Conservation (phyloP, 192 early-diverging fungal species). For the Coemansia sp. region DNA sequence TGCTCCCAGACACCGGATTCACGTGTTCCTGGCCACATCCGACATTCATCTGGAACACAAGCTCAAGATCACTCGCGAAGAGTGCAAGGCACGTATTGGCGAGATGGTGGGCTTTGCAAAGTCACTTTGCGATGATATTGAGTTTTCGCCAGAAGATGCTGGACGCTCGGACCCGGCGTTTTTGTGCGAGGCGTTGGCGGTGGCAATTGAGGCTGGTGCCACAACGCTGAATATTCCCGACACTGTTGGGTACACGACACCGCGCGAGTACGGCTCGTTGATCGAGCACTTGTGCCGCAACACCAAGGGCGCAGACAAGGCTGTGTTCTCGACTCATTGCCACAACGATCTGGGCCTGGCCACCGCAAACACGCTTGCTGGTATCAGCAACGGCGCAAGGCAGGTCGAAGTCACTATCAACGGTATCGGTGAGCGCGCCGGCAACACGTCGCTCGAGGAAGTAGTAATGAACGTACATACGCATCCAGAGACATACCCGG, state of each 20-base stretch:
- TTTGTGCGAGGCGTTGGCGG: constrained; percentile 75
- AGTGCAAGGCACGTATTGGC: constrained; percentile 80
- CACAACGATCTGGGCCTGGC: constrained; percentile 97
- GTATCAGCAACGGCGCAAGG: constrained; percentile 85
- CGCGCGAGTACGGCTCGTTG: constrained; percentile 83
- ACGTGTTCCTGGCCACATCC: constrained; percentile 94
- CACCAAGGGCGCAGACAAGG: constrained; percentile 68
- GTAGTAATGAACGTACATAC: constrained; percentile 94
- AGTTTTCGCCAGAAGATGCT: constrained; percentile 95
- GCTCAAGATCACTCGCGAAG: constrained; percentile 83
- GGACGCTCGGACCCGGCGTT: constrained; percentile 89
- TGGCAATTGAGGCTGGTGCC: constrained; percentile 87
- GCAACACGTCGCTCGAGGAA: constrained; percentile 96
- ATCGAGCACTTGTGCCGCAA: constrained; percentile 80
- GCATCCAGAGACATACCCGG: constrained; percentile 84
- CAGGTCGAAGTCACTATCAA: constrained; percentile 98
- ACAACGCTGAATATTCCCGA: constrained; percentile 98
- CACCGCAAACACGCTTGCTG: constrained; percentile 93
- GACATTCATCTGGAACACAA: constrained; percentile 96
- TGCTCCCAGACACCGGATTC: constrained; percentile 87
- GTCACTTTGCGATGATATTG: constrained; percentile 80
- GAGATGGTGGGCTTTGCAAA: constrained; percentile 79
- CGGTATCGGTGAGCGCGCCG: constrained; percentile 98
- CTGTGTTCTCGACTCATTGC: constrained; percentile 93
- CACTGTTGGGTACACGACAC: constrained; percentile 94